A percentile compares a stretch with the other conserved stretches of the same genome.
These are phyloP conservation scores for Cercophora sp. DNA, from an alignment of 495 filamentous ascomycete species.

Conservation along the genomic window DNA sequence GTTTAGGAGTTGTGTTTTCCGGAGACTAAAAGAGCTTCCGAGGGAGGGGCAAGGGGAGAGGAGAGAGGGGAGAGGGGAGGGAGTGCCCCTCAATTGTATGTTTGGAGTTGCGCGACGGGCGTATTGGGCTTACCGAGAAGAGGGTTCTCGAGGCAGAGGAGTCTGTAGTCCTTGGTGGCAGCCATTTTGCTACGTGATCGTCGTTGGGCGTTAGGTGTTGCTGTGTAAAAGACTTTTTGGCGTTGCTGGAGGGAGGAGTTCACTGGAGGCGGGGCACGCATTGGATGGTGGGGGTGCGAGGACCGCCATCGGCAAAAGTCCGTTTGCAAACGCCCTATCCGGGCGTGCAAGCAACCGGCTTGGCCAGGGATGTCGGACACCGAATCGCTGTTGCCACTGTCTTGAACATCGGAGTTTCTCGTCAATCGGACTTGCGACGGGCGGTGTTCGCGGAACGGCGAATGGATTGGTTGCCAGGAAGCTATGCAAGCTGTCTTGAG, in stretches of 20 bases:
- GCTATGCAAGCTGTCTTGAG: too few relatives aligned
- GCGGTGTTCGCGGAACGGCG: too few relatives aligned
- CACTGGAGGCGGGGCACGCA: constrained; percentile 2
- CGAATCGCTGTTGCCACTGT: constrained; percentile 5
- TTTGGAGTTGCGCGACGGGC: too few relatives aligned
- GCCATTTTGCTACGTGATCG: constrained; percentile 55
- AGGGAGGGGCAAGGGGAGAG: constrained; percentile 9
- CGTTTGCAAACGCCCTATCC: constrained; percentile 3
- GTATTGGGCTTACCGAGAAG: constrained; percentile 91
- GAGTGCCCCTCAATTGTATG: too few relatives aligned
- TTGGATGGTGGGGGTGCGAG: constrained; percentile 7
- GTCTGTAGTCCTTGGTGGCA: constrained; percentile 67
- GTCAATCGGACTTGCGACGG: too few relatives aligned
- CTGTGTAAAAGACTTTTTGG: constrained; percentile 19
- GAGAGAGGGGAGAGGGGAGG: too few relatives aligned
- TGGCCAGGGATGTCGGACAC: constrained; percentile 15
- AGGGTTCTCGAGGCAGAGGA: constrained; percentile 93
- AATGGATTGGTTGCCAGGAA: too few relatives aligned
- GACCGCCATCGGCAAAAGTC: constrained; percentile 19
- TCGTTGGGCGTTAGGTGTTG: constrained; percentile 6
- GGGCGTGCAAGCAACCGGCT: constrained; percentile 11
- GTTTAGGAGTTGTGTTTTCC: constrained; percentile 1
- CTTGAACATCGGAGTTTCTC: constrained; percentile 17
- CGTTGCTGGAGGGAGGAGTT: constrained; percentile 12
- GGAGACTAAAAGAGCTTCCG: background rate